These are phyloP conservation scores for Perkinsus olseni DNA, from an alignment of 169 alveolate genomes.

Conservation along the genomic window DNA sequence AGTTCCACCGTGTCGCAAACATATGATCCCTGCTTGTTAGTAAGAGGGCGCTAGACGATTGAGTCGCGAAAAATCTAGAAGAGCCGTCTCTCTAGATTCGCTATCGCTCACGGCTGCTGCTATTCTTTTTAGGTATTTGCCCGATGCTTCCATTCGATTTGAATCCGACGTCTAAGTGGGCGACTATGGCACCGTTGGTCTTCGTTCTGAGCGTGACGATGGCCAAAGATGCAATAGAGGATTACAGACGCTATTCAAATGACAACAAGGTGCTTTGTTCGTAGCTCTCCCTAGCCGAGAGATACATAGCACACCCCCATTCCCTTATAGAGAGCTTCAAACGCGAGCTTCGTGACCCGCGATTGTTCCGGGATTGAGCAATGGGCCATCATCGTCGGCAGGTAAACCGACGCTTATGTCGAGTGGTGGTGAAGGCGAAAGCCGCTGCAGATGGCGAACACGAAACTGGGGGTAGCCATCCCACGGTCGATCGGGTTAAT, in stretches of 20 bases:
- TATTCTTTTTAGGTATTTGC: conserved; percentile 24
- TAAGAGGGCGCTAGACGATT: neutral
- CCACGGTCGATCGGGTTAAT: no score
- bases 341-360: conserved; percentile 50
- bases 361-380: no score
- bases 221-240: conserved; percentile 59
- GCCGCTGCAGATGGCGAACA: no score
- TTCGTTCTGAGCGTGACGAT: conserved; percentile 52
- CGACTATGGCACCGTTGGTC: conserved; percentile 41
- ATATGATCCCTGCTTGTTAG: conserved; percentile 47
- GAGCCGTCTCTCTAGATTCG: no score
- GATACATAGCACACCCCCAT: no score
- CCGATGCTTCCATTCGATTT: conserved; percentile 33
- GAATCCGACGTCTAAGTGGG: conserved; percentile 32
- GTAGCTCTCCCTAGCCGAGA: neutral
- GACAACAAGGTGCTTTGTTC: conserved; percentile 34
- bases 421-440: no score
- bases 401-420: no score
- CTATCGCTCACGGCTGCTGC: no score
- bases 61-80: no score
- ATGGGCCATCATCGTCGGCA: no score
- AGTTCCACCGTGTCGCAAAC: conserved; percentile 57
- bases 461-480: no score
- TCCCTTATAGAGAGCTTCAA: conserved; percentile 52
- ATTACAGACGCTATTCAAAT: conserved; percentile 37